These are phyloP conservation scores for Coelastrella sp. DNA, from an alignment of 139 green algal species.

Conservation along the genomic window DNA sequence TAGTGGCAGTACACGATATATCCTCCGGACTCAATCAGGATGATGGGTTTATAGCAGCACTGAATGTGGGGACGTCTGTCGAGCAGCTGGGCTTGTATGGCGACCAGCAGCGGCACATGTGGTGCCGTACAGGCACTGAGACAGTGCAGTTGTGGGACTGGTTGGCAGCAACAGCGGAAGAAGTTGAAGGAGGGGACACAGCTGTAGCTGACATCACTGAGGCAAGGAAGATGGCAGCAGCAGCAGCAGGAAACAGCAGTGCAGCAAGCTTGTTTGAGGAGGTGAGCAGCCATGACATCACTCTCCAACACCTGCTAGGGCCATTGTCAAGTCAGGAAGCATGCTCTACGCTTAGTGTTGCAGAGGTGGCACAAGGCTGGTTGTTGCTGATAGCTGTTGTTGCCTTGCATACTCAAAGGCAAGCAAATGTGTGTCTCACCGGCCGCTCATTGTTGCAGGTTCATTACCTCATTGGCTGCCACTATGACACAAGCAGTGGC, in stretches of 20 bases:
- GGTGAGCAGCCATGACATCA: neutral
- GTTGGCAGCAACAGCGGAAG: constrained; percentile 66
- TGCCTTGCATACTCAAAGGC: too few relatives aligned
- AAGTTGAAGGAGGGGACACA: constrained; percentile 53
- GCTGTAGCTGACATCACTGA: constrained; percentile 65
- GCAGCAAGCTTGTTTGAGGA: constrained; percentile 43
- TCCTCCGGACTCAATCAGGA: constrained; percentile 67
- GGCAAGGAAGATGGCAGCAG: constrained; percentile 45
- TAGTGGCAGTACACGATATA: constrained; percentile 81
- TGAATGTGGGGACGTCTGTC: constrained; percentile 81
- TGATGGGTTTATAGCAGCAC: constrained; percentile 72
- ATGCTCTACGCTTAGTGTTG: neutral
- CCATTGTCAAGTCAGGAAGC: too few relatives aligned
- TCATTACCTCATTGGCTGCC: constrained; percentile 76
- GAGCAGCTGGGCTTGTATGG: constrained; percentile 82
- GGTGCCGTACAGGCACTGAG: constrained; percentile 74
- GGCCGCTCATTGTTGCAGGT: constrained; percentile 54
- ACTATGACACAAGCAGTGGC: constrained; percentile 62
- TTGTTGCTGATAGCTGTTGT: too few relatives aligned
- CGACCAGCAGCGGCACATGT: constrained; percentile 59
- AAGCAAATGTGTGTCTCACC: neutral
- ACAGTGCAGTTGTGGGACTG: constrained; percentile 88
- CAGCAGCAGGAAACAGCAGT: constrained; percentile 45
- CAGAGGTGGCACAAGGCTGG: neutral
- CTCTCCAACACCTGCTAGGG: neutral